Base-by-base conservation (phyloP, 176 grass and related monocot species). In the Oryza meyeriana region DNA sequence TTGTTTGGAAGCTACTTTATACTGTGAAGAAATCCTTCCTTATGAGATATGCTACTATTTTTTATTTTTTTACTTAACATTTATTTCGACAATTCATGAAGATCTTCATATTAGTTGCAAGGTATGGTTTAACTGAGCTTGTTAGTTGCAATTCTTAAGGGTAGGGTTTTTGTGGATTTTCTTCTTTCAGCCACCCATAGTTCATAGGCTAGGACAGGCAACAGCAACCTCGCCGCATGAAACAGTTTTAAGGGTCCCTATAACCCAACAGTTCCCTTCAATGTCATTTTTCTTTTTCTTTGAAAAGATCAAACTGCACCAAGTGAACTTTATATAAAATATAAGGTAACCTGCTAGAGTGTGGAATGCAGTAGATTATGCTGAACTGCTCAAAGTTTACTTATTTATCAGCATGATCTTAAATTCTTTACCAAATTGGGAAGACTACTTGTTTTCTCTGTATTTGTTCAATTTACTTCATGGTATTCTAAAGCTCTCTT, bases 81-180 rank as follows among this genome's bases (percentile, higher is more conserved):
- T 47, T 70, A 31, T 83, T 40, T 64, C 57, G 28, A 41, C 30
- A 45, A 65, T 70, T 62, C 11, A 38, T 71, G 14, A 36, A 94
- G 92, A 85, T 94, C 36, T 94, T 89, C 77, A 89, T 94, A 69
- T 69, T 89, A 68, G 52, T 94, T 83, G 92, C 92, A 67, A 94
- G 92, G 89, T 94, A 89, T 74, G 11, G 69, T 69, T 5, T 11
- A 14, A 57, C 44, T 69, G 4, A 14, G 8, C 64, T 22, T 28
- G 4, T 20, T 55, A 12, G 33, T 55, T 6, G 20, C 77, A 18
- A 36, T 80, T 28, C 64, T 17, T 38, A 27, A 69, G 8, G 38
- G 38, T 40, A 40, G 38, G 2, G 30, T 68, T 34, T 11, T 5
- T 55, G 35, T 79, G 64, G 22, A 50, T 9, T 11, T 17, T 9